These are phyloP conservation scores for Hygrophoropsis aurantiaca DNA, from an alignment of 768 basidiomycete species.

Conservation along the genomic window DNA sequence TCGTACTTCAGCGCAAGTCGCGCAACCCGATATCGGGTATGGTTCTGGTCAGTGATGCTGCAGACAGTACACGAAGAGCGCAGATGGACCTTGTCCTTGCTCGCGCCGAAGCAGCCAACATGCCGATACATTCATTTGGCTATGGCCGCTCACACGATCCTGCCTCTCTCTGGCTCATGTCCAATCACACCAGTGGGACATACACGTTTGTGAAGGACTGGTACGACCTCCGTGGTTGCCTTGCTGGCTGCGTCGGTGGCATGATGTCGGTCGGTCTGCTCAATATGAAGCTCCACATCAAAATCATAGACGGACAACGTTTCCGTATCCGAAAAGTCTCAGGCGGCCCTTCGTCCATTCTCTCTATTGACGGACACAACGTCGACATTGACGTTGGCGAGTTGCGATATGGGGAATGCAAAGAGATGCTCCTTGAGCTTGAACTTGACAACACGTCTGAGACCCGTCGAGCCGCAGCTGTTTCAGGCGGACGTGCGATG, in stretches of 20 bases:
- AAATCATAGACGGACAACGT: constrained; percentile 84
- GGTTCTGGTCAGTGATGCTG: constrained; percentile 89
- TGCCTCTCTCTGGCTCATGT: constrained; percentile 97
- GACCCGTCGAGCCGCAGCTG: constrained; percentile 14
- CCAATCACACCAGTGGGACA: constrained; percentile 95
- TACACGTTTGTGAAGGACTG: constrained; percentile 99
- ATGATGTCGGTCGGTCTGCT: constrained; percentile 94
- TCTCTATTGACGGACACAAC: constrained; percentile 89
- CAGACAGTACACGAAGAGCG: constrained; percentile 88
- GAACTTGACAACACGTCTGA: constrained; percentile 88
- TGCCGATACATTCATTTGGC: constrained; percentile 96
- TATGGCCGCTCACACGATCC: constrained; percentile 98
- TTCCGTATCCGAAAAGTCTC: constrained; percentile 95
- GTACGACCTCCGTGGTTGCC: constrained; percentile 90
- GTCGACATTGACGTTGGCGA: constrained; percentile 96
- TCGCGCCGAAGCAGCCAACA: constrained; percentile 92
- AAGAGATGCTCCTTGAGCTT: constrained; percentile 96
- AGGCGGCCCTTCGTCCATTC: constrained; percentile 83
- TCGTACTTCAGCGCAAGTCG: constrained; percentile 90
- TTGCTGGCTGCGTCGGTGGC: constrained; percentile 93
- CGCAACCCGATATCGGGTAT: constrained; percentile 91
- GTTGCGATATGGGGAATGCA: constrained; percentile 91
- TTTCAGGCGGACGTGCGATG: constrained; percentile 31
- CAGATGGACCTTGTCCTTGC: constrained; percentile 99
- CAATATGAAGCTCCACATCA: constrained; percentile 94